Base-by-base conservation (phyloP, 2,329 filamentous ascomycete genomes). In the Paecilomyces sp. region DNA sequence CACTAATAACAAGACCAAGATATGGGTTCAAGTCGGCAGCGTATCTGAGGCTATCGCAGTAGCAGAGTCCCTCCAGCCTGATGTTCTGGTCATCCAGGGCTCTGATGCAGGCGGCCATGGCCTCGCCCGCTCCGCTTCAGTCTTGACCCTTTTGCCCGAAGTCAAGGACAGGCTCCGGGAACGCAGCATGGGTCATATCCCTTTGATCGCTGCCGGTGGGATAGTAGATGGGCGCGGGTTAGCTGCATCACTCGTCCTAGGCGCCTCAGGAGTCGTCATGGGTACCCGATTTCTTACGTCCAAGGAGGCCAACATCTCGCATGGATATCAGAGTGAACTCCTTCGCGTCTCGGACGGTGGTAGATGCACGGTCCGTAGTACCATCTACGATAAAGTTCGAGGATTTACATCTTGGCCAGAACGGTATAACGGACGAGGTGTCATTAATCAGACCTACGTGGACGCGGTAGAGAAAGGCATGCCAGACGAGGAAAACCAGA, bases 221-320 rank as follows among this genome's bases (percentile, higher is more conserved):
- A 79, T 85, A 28, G 73, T 75, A 0, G 82, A 85, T 60, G 81
- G 81, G 0, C 71, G 81, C 22, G 81, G 81, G 0, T 72, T 79
- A 0, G 79, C 79, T 6, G 81, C 82, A 0, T 79, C 80, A 1
- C 68, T 84, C 12, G 70, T 75, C 1, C 73, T 85, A 0, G 83
- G 84, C 0, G 82, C 83, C 0, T 69, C 74, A 0, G 87, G 83
- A 0, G 78, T 81, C 0, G 83, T 79, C 0, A 79, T 90, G 76
- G 88, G 88, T 0, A 89, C 87, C 0, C 78, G 85, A 7, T 86
- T 88, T 59, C 78, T 89, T 0, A 85, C 84, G 0, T 69, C 74
- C 3, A 64, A 67, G 0, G 82, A 85, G 66, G 78, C 80, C 1
- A 74, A 71, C 31, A 76, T 85, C 28, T 67, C 79, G 1, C 70